A percentile compares a stretch with the other conserved stretches of the same genome.
Conservation (phyloP, 257 asterid genomes). For the Solanum bulbocastanum region DNA sequence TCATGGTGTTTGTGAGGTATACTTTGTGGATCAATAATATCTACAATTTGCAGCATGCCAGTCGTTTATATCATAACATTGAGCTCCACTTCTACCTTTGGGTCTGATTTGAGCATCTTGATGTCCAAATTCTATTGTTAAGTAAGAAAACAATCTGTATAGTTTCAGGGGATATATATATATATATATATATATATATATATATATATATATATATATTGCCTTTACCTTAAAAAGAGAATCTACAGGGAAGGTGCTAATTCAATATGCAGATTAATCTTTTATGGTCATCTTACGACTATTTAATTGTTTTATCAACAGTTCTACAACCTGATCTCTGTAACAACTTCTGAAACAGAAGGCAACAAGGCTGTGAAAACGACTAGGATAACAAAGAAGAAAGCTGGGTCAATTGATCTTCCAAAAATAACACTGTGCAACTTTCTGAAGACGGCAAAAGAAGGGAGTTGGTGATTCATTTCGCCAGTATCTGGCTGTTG, state of each 20-base stretch:
- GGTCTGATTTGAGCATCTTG: neutral
- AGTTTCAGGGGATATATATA: no score
- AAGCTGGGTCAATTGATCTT: conserved; percentile 27
- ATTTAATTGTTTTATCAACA: conserved; percentile 12
- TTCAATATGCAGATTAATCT: neutral
- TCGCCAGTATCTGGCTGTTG: neutral
- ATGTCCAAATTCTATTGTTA: neutral
- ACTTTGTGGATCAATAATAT: neutral
- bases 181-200: no score
- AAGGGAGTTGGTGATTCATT: conserved; percentile 69
- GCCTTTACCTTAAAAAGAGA: neutral
- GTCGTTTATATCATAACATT: neutral
- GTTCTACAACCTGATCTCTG: conserved; percentile 73
- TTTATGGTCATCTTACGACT: neutral
- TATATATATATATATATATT: no score
- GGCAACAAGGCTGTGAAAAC: conserved; percentile 38
- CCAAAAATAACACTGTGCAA: conserved; percentile 74
- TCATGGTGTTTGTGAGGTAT: conserved; percentile 96
- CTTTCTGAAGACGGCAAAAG: conserved; percentile 88
- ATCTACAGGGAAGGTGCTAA: neutral
- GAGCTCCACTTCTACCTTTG: neutral
- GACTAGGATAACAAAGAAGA: conserved; percentile 66
- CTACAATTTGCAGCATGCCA: neutral
- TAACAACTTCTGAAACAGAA: conserved; percentile 37
- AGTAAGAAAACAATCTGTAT: neutral